Conservation (phyloP, 2,329 filamentous ascomycete species). For the Cercospora zeae-maydis region DNA sequence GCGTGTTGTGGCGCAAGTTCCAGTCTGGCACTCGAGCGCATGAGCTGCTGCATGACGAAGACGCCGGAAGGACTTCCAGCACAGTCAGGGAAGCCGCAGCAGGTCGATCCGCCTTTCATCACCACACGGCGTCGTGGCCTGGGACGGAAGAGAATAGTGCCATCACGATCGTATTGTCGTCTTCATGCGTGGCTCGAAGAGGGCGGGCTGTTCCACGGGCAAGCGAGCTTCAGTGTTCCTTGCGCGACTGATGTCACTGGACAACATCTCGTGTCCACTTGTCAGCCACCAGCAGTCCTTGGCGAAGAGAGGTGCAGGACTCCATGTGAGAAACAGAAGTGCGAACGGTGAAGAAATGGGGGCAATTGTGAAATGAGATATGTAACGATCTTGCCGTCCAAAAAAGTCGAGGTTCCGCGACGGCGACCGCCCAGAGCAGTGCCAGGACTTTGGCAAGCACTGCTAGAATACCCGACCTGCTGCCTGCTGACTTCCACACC, state of each 20-base stretch:
- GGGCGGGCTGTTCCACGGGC: neutral
- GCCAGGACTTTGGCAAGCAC: neutral
- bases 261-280: neutral
- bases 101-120: neutral
- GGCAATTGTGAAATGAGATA: neutral
- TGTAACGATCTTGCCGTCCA: neutral
- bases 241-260: conserved; percentile 3
- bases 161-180: neutral
- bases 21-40: neutral
- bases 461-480: neutral
- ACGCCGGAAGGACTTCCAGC: neutral
- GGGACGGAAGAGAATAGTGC: neutral
- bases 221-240: neutral
- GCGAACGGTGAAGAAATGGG: neutral
- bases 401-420: neutral
- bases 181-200: neutral
- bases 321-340: neutral
- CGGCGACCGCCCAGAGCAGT: neutral
- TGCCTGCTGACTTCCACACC: neutral
- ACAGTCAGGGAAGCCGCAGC: neutral
- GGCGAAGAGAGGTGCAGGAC: neutral
- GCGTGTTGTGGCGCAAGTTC: conserved; percentile 12
- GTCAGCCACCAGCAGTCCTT: neutral
- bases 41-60: conserved; percentile 7
- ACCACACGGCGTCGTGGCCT: neutral